A percentile compares a stretch with the other conserved stretches of the same genome.
These are phyloP conservation scores for Heimioporus sp. DNA, from an alignment of 768 basidiomycete species.

Conservation along the genomic window DNA sequence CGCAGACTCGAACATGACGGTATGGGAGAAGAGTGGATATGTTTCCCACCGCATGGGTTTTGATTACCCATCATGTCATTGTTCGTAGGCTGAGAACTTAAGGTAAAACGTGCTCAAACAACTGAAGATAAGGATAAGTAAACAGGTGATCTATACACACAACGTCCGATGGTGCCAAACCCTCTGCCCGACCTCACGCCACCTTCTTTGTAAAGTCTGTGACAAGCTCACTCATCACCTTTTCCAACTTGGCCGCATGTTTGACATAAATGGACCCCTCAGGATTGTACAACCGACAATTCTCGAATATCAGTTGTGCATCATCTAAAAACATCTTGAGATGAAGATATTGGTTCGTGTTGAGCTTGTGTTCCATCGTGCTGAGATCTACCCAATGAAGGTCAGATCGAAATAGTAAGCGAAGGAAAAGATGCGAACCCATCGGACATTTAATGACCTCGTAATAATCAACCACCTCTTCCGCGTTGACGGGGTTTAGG, in stretches of 20 bases:
- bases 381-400: conserved; percentile 57
- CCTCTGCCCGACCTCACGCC: neutral
- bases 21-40: too few relatives aligned
- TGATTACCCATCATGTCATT: too few relatives aligned
- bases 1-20: too few relatives aligned
- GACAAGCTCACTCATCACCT: conserved; percentile 60
- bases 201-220: conserved; percentile 24
- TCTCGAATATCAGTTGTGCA: conserved; percentile 82
- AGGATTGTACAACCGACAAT: conserved; percentile 86
- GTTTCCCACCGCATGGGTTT: too few relatives aligned
- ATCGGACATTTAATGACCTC: conserved; percentile 88
- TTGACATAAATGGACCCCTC: conserved; percentile 77
- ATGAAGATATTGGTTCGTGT: conserved; percentile 77
- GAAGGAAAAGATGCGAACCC: conserved; percentile 53
- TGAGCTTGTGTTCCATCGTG: conserved; percentile 90
- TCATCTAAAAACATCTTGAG: conserved; percentile 76
- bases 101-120: too few relatives aligned
- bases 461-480: conserved; percentile 87
- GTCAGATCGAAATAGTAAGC: too few relatives aligned
- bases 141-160: too few relatives aligned
- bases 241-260: conserved; percentile 83
- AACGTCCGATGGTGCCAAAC: too few relatives aligned
- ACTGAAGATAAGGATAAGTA: too few relatives aligned
- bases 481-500: conserved; percentile 68
- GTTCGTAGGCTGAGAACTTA: too few relatives aligned